These are phyloP conservation scores for Vigna mungo DNA, from an alignment of 306 rosid species.

Conservation along the genomic window DNA sequence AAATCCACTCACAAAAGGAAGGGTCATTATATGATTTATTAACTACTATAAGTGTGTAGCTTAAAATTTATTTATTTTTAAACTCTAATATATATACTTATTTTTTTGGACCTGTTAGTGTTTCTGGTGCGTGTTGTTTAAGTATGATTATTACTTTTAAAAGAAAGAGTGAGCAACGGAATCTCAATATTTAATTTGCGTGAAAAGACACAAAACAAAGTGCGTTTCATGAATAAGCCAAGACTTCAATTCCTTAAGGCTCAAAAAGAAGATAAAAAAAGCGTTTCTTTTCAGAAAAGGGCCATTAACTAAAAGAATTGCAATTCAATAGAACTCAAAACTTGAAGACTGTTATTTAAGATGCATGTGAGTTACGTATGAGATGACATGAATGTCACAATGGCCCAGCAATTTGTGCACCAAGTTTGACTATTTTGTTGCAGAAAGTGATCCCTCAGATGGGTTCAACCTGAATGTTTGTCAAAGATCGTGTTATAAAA, in stretches of 20 bases:
- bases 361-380: conserved; percentile 5
- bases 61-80: not conserved
- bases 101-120: not conserved
- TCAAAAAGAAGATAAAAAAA: conserved; percentile 29
- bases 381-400: conserved; percentile 20
- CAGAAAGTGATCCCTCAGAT: conserved; percentile 10
- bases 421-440: conserved; percentile 28
- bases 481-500: not conserved
- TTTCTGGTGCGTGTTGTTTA: not conserved
- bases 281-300: not conserved
- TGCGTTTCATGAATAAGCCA: conserved; percentile 15
- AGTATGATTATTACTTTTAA: not conserved
- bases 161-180: not conserved
- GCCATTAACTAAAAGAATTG: not conserved
- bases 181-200: conserved; percentile 21
- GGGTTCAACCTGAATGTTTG: conserved; percentile 19
- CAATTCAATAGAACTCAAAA: too few relatives aligned
- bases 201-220: conserved; percentile 45
- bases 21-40: not conserved
- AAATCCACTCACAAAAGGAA: not conserved
- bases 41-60: not conserved
- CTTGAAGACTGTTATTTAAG: not conserved
- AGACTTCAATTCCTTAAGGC: conserved; percentile 41
- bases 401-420: not conserved
- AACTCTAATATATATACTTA: not conserved